phyloP scores from a whole-genome alignment of 208 protist species.

The Acanthamoeba rhysodes region DNA sequence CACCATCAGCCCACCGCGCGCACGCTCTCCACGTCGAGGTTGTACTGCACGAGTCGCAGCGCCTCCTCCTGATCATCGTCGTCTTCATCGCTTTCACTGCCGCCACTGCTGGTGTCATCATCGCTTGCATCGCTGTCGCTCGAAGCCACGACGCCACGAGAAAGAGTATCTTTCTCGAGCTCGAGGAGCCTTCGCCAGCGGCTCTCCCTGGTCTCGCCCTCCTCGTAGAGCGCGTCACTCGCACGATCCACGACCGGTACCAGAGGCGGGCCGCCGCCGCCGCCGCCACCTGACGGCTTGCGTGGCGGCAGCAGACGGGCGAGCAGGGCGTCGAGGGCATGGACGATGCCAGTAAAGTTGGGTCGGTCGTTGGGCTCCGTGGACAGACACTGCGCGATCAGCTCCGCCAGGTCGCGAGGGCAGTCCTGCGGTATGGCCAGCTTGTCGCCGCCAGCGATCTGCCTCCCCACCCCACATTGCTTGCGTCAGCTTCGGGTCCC shows the following conservation, averaged over 20 bases:
- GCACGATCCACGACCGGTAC: neutral
- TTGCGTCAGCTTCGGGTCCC: neutral
- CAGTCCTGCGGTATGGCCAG: neutral
- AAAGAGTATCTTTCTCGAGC: neutral
- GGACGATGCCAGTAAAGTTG: neutral
- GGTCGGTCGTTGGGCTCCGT: neutral
- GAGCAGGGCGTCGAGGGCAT: slow-evolving; percentile 5
- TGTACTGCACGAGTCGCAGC: neutral
- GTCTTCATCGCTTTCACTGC: neutral
- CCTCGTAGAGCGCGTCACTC: neutral
- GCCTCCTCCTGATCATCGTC: neutral
- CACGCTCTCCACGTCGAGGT: too few relatives aligned
- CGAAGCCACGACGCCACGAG: neutral
- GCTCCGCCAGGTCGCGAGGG: neutral
- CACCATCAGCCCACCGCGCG: too few relatives aligned
- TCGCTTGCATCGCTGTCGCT: neutral
- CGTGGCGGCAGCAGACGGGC: neutral
- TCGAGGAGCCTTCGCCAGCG: neutral
- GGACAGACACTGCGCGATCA: neutral
- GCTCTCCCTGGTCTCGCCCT: neutral
- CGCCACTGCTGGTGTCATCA: neutral
- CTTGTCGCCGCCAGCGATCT: neutral
- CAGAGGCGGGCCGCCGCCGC: neutral
- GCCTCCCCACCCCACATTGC: neutral
- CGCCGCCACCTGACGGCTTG: neutral